Percentiles rank a stretch among this genome's conserved stretches.
Evolutionary conservation across 2,329 filamentous ascomycete genomes (phyloP).

Genomic region (Phialophora macrospora): DNA sequence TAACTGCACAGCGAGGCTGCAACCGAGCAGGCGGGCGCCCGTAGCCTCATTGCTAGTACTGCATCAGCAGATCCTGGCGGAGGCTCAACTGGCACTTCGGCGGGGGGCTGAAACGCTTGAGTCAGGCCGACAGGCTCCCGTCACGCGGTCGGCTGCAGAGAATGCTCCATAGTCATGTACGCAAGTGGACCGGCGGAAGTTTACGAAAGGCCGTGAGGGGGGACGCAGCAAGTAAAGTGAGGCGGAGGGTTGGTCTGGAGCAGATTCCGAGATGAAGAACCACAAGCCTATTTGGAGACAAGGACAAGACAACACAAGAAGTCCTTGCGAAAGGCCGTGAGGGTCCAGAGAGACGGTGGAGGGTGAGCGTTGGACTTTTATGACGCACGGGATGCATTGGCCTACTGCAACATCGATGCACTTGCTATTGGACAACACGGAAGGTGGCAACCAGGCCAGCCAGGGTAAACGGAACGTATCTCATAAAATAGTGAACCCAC

Average conservation of each 20-base stretch:
- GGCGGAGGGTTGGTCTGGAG: not conserved
- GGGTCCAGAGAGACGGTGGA: no score
- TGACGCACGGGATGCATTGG: not conserved
- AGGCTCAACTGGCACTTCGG: not conserved
- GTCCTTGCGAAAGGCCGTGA: not conserved
- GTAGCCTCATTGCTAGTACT: constrained; percentile 9
- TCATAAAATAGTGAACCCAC: no score
- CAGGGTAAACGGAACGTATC: no score
- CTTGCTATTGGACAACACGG: not conserved
- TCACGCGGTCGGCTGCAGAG: not conserved
- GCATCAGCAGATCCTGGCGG: constrained; percentile 4
- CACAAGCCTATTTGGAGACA: not conserved
- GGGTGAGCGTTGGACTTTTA: not conserved
- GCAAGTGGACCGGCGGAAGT: not conserved
- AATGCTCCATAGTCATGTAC: not conserved
- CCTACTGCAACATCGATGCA: not conserved
- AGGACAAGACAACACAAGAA: not conserved
- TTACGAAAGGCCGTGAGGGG: not conserved
- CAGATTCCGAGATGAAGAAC: not conserved
- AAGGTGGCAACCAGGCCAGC: no score
- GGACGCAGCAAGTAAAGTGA: not conserved
- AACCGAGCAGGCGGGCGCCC: constrained; percentile 20
- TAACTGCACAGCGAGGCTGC: constrained; percentile 18
- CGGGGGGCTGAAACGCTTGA: not conserved
- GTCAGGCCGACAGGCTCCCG: not conserved